These are phyloP conservation scores for Trichoderma gamsii DNA, from an alignment of 495 filamentous ascomycete genomes.

Conservation along the genomic window DNA sequence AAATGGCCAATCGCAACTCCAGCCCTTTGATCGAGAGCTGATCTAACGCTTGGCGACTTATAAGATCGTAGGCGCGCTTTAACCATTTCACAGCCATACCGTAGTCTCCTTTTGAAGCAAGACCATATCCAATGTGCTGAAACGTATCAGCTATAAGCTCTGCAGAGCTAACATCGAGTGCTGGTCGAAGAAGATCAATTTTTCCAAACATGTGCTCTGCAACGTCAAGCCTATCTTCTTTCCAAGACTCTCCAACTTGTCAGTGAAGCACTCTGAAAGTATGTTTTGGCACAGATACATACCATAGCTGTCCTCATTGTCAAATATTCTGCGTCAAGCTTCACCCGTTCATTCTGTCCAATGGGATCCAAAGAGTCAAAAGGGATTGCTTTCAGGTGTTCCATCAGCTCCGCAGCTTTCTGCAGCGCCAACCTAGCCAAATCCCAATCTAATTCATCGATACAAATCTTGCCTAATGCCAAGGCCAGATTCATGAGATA, in stretches of 20 bases:
- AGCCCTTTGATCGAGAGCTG: conserved; percentile 51
- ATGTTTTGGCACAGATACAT: conserved; percentile 23
- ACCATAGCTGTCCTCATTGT: conserved; percentile 64
- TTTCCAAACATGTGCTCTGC: conserved; percentile 73
- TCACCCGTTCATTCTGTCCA: conserved; percentile 29
- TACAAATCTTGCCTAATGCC: conserved; percentile 15
- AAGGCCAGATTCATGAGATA: conserved; percentile 14
- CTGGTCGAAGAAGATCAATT: conserved; percentile 31
- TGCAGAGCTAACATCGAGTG: conserved; percentile 44
- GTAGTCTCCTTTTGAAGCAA: conserved; percentile 47
- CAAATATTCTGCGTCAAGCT: conserved; percentile 60
- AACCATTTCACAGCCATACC: conserved; percentile 63
- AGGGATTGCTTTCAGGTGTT: conserved; percentile 41
- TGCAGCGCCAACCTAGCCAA: conserved; percentile 55
- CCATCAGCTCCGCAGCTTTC: conserved; percentile 57
- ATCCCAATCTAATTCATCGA: conserved; percentile 48
- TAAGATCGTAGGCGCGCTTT: conserved; percentile 56
- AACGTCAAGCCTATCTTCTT: conserved; percentile 61
- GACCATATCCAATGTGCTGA: conserved; percentile 63
- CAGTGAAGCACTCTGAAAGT: not conserved
- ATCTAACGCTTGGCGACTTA: conserved; percentile 51
- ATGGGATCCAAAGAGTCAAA: conserved; percentile 23
- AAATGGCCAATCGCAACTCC: conserved; percentile 60
- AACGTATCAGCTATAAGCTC: conserved; percentile 67
- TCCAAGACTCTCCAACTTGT: conserved; percentile 55